Percentiles rank a stretch among this genome's conserved stretches.
phyloP scores from a whole-genome alignment of 2,329 filamentous ascomycete genomes.

The Berkeleyomyces basicola region DNA sequence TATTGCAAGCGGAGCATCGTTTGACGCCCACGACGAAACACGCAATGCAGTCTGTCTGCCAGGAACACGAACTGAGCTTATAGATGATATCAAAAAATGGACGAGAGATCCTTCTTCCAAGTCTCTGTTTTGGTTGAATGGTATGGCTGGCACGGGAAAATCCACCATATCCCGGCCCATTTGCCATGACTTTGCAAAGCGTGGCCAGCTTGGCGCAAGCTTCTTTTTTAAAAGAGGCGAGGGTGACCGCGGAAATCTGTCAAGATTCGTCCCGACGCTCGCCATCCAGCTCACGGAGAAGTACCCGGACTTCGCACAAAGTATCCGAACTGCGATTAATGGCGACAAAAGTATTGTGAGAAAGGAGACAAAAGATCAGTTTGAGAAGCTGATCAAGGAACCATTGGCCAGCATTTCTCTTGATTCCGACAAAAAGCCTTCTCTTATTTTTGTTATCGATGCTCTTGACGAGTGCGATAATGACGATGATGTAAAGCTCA shows the following conservation, averaged over 20 bases:
- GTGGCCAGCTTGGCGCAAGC: too few species aligned
- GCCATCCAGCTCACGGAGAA: slow-evolving; percentile 19
- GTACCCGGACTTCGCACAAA: slow-evolving; percentile 18
- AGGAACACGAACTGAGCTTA: slow-evolving; percentile 21
- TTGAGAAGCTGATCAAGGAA: neutral
- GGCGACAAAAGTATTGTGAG: too few species aligned
- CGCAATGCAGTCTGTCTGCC: slow-evolving; percentile 20
- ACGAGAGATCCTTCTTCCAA: slow-evolving; percentile 8
- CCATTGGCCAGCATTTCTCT: too few species aligned
- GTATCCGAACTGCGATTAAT: too few species aligned
- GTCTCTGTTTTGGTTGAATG: too few species aligned
- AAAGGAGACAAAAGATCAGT: neutral
- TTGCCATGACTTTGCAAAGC: too few species aligned
- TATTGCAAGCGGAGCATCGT: slow-evolving; percentile 18
- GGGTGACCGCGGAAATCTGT: slow-evolving; percentile 22
- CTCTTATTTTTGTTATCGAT: too few species aligned
- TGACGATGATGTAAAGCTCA: too few species aligned
- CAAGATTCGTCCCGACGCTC: slow-evolving; percentile 26
- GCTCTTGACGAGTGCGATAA: too few species aligned
- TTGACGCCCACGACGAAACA: slow-evolving; percentile 22
- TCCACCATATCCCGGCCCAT: too few species aligned
- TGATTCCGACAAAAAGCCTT: too few species aligned
- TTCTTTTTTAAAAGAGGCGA: slow-evolving; percentile 15
- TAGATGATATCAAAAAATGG: slow-evolving; percentile 20
- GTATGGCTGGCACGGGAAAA: too few species aligned